Base-by-base conservation (phyloP, 1,284 basidiomycete species). In the Ustilago nuda region DNA sequence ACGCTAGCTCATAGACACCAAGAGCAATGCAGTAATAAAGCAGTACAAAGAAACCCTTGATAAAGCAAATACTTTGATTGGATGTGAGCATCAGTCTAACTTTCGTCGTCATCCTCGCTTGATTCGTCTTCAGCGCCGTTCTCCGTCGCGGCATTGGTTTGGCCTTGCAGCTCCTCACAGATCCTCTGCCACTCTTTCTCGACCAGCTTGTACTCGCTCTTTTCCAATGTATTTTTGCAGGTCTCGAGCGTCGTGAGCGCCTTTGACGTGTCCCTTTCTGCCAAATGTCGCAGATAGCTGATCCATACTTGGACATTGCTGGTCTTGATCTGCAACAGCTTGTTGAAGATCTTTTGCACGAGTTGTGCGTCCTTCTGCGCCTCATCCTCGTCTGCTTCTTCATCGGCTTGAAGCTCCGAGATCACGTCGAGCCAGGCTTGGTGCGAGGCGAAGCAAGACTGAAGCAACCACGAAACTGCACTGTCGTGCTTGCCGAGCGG, bases 171-270 rank as follows among this genome's bases (percentile, higher is more conserved):
- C 13, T 41, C 56, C 48, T 76, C 52, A 53, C 66, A 76, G 32
- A 76, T 66, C n/a, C 27, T 32, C 15, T 68, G 61, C 73, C 73
- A 76, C 48, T 67, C 39, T 33, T 58, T 66, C 50, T 76, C 65
- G 30, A 72, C 68, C 19, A 62, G 58, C 51, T 60, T 64, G 53
- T 71, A 64, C 19, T 72, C 68, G 50, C 60, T 54, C 54, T 61
- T 61, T 4, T 60, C 50, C 48, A 76, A n/a, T 0, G 55, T 55
- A 30, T 36, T 57, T 6, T 54, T 51, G 52, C 56, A 65, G 3
- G 43, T 46, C 30, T 72, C 66, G 6, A 77, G 64, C 30, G 30
- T 30, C 19, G 61, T 50, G 32, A 77, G 61, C 30, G 70, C 70
- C 41, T 50, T 52, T 0, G 58, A 39, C 60, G 67, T 73, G 36